Evolutionary conservation across 441 rosid genomes (phyloP).

Genomic region (Mallotus japonicus): DNA sequence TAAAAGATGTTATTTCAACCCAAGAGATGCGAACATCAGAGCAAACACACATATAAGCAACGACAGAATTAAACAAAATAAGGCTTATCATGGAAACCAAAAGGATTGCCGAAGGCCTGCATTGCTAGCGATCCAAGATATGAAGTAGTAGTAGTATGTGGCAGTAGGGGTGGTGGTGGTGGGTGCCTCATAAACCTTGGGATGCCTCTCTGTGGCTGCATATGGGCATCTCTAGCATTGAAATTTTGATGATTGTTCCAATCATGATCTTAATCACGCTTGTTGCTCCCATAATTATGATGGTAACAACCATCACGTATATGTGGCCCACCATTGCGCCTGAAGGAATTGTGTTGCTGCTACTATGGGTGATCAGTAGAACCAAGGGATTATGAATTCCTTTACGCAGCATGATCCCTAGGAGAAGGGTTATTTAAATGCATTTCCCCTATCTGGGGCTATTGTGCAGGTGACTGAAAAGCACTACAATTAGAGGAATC

Average conservation of each 20-base stretch:
- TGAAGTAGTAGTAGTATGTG: constrained; percentile 42
- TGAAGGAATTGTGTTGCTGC: constrained; percentile 47
- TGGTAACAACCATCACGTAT: constrained; percentile 54
- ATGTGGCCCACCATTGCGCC: constrained; percentile 56
- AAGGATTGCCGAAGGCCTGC: constrained; percentile 48
- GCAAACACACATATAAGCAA: constrained; percentile 15
- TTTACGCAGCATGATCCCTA: constrained; percentile 40
- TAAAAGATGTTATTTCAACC: constrained; percentile 47
- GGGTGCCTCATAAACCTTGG: constrained; percentile 59
- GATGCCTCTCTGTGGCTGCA: constrained; percentile 54
- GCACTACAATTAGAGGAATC: constrained; percentile 39
- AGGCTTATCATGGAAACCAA: constrained; percentile 66
- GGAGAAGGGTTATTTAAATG: constrained; percentile 45
- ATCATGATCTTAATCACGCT: constrained; percentile 75
- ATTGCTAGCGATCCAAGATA: constrained; percentile 51
- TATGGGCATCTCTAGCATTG: constrained; percentile 60
- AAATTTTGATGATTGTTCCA: constrained; percentile 55
- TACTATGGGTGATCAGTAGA: constrained; percentile 52
- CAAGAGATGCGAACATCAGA: constrained; percentile 27
- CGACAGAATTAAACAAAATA: constrained; percentile 16
- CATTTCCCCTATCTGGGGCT: constrained; percentile 34
- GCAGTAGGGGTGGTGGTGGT: constrained; percentile 45
- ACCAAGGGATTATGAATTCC: constrained; percentile 45
- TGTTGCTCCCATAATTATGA: constrained; percentile 40
- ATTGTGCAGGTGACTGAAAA: constrained; percentile 43